Conservation (phyloP, 225 moss, liverwort and hornwort species). For the Antitrichia curtipendula region DNA sequence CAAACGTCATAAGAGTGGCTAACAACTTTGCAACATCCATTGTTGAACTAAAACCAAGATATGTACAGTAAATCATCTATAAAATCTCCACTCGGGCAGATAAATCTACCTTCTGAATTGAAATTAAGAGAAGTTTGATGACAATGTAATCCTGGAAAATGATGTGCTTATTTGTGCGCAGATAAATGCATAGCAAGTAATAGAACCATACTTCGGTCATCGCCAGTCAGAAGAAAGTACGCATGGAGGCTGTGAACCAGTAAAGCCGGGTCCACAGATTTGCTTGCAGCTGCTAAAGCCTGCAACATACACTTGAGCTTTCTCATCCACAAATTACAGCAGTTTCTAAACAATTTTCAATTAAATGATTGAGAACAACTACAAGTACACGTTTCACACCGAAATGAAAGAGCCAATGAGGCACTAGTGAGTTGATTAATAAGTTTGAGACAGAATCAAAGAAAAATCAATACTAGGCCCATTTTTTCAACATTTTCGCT, state of each 20-base stretch:
- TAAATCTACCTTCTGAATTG: not conserved
- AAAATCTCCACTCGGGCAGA: not conserved
- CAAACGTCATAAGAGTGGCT: not conserved
- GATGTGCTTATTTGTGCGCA: not conserved
- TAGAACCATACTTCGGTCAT: constrained; percentile 25
- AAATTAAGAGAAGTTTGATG: not conserved
- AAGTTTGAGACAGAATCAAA: not conserved
- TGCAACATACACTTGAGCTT: not conserved
- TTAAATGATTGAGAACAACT: not conserved
- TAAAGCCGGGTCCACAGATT: constrained; percentile 39
- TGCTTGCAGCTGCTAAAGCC: constrained; percentile 50
- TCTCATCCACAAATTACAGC: not conserved
- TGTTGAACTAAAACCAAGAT: not conserved
- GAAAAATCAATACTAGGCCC: not conserved
- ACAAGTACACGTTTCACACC: not conserved
- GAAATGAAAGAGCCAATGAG: not conserved
- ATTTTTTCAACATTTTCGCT: not conserved
- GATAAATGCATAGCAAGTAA: not conserved
- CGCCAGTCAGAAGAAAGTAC: constrained; percentile 43
- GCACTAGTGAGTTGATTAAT: not conserved
- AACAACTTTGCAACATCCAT: not conserved
- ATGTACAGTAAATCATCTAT: not conserved
- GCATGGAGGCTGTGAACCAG: constrained; percentile 47
- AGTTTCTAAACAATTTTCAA: not conserved
- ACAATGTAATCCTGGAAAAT: not conserved